Conservation (phyloP, 495 filamentous ascomycete genomes). For the Penicillium argentinense region DNA sequence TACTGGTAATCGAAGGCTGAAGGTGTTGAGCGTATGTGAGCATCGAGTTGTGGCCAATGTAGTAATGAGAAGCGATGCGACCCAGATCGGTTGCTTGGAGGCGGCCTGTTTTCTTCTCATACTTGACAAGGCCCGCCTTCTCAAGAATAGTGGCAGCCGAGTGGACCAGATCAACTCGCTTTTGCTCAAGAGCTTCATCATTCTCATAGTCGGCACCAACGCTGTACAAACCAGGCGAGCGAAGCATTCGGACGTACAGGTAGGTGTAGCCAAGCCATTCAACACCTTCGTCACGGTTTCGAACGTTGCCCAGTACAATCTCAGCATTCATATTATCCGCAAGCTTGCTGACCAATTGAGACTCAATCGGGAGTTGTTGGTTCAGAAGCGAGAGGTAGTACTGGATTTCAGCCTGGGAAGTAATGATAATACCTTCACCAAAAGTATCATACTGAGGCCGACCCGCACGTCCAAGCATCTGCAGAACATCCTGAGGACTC, state of each 20-base stretch:
- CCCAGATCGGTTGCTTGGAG: conserved; percentile 92
- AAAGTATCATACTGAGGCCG: conserved; percentile 97
- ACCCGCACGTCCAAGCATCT: conserved; percentile 98
- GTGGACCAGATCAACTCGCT: conserved; percentile 93
- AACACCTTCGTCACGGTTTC: conserved; percentile 89
- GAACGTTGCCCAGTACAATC: conserved; percentile 92
- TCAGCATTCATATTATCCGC: conserved; percentile 98
- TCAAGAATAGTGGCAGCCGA: conserved; percentile 88
- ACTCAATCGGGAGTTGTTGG: conserved; percentile 96
- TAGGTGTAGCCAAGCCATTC: conserved; percentile 99
- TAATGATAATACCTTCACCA: conserved; percentile 98
- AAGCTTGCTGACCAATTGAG: conserved; percentile 88
- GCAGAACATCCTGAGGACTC: conserved; percentile 94
- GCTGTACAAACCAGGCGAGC: conserved; percentile 92
- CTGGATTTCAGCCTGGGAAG: conserved; percentile 87
- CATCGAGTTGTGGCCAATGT: conserved; percentile 96
- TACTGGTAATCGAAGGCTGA: conserved; percentile 84
- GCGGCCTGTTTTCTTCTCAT: conserved; percentile 90
- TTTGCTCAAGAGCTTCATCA: conserved; percentile 89
- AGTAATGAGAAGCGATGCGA: conserved; percentile 95
- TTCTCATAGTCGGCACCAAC: conserved; percentile 95
- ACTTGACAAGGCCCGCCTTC: conserved; percentile 84
- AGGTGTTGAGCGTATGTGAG: conserved; percentile 93
- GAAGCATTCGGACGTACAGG: conserved; percentile 95
- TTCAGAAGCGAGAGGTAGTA: conserved; percentile 97